Evolutionary conservation across 2,329 filamentous ascomycete species (phyloP), one percentile per base, ranked within the genome.

Genomic region (Beauveria sp.): DNA sequence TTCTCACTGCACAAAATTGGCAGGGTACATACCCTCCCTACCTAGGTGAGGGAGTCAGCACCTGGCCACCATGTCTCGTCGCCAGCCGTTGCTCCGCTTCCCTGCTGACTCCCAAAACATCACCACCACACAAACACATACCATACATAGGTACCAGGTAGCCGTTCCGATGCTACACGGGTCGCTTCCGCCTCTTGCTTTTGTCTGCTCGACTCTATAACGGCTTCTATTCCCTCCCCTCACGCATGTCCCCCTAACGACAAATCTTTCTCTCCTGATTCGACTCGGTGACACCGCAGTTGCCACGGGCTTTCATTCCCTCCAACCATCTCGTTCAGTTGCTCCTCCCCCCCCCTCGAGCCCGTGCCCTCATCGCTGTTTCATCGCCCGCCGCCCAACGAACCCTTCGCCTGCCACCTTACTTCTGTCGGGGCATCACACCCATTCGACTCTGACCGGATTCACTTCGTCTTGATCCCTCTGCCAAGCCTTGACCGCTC

Each of bases 61-160:
- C 22, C 24, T 45, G 45, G 45, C 10, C 22, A 26, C 45, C 45
- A 47, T 47, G 22, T 47, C 45, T 38, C 34, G 34, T 42, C 20
- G 30, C 51, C 51, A 34, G 12, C 34, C 30, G 46, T 42, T 58
- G 46, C 56, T 51, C 47, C 46, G 56, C 56, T 51, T 43, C 55
- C 46, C 56, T 58, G 56, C 56, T 58, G 56, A 58, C 56, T 51
- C 24, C 56, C 56, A 51, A 51, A 58, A 58, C 55, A 58, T 51
- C 56, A 58, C 46, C 56, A 58, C 45, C 20, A 58, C 45, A 46
- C 38, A 40, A 47, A 18, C 30, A 26, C 28, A 3, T 30, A 45
- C 16, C 53, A 47, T 24, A 47, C 28, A 28, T 28, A 34, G 34
- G 14, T 38, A 38, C 34, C 20, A 26, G 43, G 28, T 49, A 20